A percentile compares a stretch with the other conserved stretches of the same genome.
These are phyloP conservation scores for Leccinellum luteum DNA, from an alignment of 768 basidiomycete species.

Conservation along the genomic window DNA sequence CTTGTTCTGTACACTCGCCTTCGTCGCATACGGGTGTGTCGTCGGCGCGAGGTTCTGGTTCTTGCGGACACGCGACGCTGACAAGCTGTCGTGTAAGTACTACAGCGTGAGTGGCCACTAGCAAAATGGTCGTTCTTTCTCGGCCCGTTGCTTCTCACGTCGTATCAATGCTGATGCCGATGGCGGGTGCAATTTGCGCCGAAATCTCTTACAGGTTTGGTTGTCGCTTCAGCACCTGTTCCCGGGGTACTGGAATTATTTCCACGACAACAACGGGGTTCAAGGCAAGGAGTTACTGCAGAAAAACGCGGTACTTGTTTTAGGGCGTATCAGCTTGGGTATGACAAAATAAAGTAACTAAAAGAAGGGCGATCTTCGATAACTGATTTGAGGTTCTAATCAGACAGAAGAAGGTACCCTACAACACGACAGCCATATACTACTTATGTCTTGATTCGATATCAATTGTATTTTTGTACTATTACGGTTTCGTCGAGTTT, in stretches of 20 bases:
- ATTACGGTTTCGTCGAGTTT: too few relatives aligned
- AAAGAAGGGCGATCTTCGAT: too few relatives aligned
- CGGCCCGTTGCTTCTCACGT: too few relatives aligned
- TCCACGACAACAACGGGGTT: constrained; percentile 16
- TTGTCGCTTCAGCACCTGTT: constrained; percentile 34
- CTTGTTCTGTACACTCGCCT: constrained; percentile 22
- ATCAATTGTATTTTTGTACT: too few relatives aligned
- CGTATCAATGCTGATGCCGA: not conserved
- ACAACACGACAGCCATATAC: too few relatives aligned
- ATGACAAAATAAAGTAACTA: too few relatives aligned
- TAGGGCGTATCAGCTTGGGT: constrained; percentile 7
- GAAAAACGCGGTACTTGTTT: constrained; percentile 15
- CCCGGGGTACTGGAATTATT: constrained; percentile 35
- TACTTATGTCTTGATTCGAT: too few relatives aligned
- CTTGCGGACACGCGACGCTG: constrained; percentile 27
- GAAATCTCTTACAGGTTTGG: constrained; percentile 26
- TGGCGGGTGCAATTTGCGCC: not conserved
- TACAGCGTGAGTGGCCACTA: constrained; percentile 32
- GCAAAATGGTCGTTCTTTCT: too few relatives aligned
- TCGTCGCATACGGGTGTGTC: constrained; percentile 21
- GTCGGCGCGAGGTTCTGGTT: constrained; percentile 28
- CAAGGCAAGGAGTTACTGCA: constrained; percentile 19
- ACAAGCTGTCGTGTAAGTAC: constrained; percentile 35
- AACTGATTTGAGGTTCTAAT: too few relatives aligned
- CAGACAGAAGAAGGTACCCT: too few relatives aligned